A percentile compares a stretch with the other conserved stretches of the same genome.
These are phyloP conservation scores for Aspergillus saccharolyticus DNA, from an alignment of 495 filamentous ascomycete species.

Conservation along the genomic window DNA sequence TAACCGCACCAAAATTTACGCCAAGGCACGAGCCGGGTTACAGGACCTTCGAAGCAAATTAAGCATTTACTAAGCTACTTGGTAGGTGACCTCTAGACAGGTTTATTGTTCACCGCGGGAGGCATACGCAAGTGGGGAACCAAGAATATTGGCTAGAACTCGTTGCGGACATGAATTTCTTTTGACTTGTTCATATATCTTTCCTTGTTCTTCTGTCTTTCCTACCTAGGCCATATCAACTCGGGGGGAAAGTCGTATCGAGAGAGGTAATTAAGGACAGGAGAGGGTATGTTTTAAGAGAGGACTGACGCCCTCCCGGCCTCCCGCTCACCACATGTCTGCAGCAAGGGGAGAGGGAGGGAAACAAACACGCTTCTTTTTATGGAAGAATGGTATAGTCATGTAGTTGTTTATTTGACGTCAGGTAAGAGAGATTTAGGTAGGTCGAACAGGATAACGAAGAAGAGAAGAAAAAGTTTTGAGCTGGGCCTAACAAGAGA, in stretches of 20 bases:
- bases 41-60: too few relatives aligned
- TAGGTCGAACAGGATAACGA: slow-evolving; percentile 35
- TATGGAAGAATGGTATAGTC: slow-evolving; percentile 25
- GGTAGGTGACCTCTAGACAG: too few relatives aligned
- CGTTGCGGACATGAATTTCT: neutral
- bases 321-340: neutral
- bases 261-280: neutral
- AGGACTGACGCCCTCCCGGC: neutral
- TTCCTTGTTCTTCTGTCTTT: neutral
- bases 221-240: neutral
- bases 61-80: neutral
- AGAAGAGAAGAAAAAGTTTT: slow-evolving; percentile 29
- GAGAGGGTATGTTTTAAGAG: neutral
- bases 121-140: neutral
- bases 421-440: slow-evolving; percentile 28
- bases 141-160: neutral
- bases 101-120: neutral
- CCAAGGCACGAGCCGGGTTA: too few relatives aligned
- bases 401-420: slow-evolving; percentile 39
- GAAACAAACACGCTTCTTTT: slow-evolving; percentile 9
- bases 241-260: neutral
- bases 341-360: too few relatives aligned
- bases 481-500: slow-evolving; percentile 17
- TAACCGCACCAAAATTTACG: too few relatives aligned
- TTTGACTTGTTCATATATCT: neutral